A percentile compares a stretch with the other conserved stretches of the same genome.
phyloP scores from a whole-genome alignment of 805 yeast species.

The Wickerhamiella shivajii region DNA sequence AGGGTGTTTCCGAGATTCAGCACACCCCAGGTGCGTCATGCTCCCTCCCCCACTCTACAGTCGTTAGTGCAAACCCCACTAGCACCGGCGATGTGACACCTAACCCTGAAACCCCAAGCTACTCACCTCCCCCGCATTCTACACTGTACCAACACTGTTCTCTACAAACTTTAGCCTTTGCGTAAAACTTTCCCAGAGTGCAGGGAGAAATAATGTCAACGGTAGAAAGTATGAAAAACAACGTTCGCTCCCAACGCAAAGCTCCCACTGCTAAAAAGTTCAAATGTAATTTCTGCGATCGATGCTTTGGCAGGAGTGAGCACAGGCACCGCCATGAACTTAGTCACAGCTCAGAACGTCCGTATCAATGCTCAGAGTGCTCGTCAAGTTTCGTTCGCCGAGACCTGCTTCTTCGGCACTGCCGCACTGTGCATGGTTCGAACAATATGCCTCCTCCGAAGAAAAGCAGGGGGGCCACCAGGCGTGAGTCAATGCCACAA shows the following conservation, averaged over 20 bases:
- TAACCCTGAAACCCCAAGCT: no score
- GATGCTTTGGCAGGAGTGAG: conserved; percentile 67
- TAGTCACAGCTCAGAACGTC: conserved; percentile 68
- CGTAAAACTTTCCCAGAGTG: no score
- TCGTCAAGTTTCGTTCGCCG: conserved; percentile 61
- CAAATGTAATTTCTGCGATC: conserved; percentile 64
- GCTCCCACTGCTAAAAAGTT: conserved; percentile 51
- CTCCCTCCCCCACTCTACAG: no score
- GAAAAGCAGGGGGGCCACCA: background rate
- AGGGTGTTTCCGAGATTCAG: no score
- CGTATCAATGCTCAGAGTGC: conserved; percentile 60
- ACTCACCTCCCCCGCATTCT: no score
- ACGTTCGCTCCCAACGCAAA: conserved; percentile 7
- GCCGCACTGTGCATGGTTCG: conserved; percentile 54
- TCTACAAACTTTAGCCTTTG: no score
- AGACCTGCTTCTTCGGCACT: conserved; percentile 62
- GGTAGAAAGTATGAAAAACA: conserved; percentile 2
- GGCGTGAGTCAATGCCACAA: background rate
- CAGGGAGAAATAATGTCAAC: no score
- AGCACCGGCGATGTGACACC: no score
- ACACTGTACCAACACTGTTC: no score
- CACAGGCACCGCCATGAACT: conserved; percentile 68
- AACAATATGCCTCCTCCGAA: conserved; percentile 3
- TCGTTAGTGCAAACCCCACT: no score
- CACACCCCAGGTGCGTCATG: no score